Conservation (phyloP, 306 rosid genomes). For the Medicago arabica region DNA sequence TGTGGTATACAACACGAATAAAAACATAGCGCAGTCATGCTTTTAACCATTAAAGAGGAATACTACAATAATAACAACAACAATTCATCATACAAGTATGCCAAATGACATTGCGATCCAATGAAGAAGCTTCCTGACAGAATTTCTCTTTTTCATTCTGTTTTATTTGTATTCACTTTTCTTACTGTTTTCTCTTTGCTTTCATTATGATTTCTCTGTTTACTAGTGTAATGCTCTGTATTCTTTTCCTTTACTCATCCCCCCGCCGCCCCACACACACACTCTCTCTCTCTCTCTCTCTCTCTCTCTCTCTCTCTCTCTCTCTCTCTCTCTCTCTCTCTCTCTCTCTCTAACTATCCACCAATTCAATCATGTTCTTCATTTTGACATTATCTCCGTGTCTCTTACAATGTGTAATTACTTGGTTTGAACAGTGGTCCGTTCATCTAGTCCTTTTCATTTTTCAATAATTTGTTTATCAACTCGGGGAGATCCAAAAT, state of each 20-base stretch:
- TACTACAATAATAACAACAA: neutral
- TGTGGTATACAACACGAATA: slow-evolving; percentile 23
- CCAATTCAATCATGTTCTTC: neutral
- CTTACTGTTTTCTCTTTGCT: neutral
- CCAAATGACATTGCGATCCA: neutral
- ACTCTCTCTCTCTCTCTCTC: neutral
- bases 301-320: neutral
- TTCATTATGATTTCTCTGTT: neutral
- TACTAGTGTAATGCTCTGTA: neutral
- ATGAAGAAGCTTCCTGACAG: neutral
- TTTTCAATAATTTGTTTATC: too few relatives aligned
- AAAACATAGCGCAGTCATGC: neutral
- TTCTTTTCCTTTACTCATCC: neutral
- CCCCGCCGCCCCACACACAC: neutral
- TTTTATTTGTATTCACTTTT: neutral
- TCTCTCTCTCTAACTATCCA: neutral
- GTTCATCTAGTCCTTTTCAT: neutral
- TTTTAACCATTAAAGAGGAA: slow-evolving; percentile 10
- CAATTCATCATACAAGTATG: neutral
- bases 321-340: neutral
- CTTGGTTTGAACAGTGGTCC: neutral
- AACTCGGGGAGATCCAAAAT: too few relatives aligned
- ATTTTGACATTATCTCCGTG: neutral
- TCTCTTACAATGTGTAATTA: slow-evolving; percentile 10
- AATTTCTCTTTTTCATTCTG: slow-evolving; percentile 4